Base-by-base conservation (phyloP, 192 early-diverging fungal genomes). In the Paraglomus occultum region DNA sequence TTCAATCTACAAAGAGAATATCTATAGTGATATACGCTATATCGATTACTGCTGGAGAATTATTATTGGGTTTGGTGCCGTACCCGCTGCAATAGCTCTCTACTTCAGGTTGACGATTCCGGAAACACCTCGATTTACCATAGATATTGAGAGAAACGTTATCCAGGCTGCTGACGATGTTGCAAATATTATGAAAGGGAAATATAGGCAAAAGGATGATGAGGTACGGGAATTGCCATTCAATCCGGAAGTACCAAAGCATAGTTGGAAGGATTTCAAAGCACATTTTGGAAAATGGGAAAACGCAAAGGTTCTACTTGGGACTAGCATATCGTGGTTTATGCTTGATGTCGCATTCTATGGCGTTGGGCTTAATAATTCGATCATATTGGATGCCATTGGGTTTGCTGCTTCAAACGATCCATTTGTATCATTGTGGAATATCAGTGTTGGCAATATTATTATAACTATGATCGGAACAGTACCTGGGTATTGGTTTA, bases 401-500 rank as follows among this genome's bases (percentile, higher is more conserved):
- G 89, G 89, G 38, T 93, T 88, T 60, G 54, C 76, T n/a, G 74
- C 53, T 54, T 75, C 69, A 48, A 40, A 53, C 43, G 82, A 80
- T 66, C 49, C 75, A 17, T 73, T 31, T 45, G 9, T 44, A 69
- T 78, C 86, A 42, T 80, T 89, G 61, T 88, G 82, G 81, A 87
- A 88, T 76, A 88, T 83, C 50, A 78, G 92, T 20, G 77, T 94
- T 67, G 96, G 96, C 67, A 94, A 89, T 82, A 85, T 94, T 67
- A 96, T 98, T 74, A 87, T 98, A 72, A 91, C 91, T 60, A 68
- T 92, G 9, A 74, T 91, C 11, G 92, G 92, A 17, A 83, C 87
- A 18, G 80, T 98, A 8, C 96, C 96, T 23, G 96, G 96, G n/a
- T 98, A 96, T 88, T 95, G 91, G 92, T 82, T 94, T 70, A 78